Evolutionary conservation across 1,284 basidiomycete species (phyloP).

Genomic region (Leccinum pachyderme): DNA sequence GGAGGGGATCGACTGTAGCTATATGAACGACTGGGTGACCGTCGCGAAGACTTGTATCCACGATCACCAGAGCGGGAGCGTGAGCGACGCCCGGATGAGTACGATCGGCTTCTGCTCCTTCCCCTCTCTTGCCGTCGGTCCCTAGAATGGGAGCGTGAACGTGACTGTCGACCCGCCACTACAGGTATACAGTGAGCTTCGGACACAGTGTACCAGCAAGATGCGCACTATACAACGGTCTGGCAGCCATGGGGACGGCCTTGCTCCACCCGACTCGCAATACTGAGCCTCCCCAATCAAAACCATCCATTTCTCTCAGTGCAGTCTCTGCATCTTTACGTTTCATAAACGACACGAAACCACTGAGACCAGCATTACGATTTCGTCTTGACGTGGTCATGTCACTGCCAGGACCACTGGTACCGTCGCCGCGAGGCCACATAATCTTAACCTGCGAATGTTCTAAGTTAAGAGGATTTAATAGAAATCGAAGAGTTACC

Average conservation of each 20-base stretch:
- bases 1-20: conserved; percentile 46
- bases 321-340: conserved; percentile 87
- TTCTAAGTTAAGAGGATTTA: not conserved
- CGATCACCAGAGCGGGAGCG: conserved; percentile 50
- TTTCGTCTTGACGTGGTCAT: conserved; percentile 68
- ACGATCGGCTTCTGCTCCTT: conserved; percentile 40
- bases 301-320: conserved; percentile 84
- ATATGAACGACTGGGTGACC: conserved; percentile 44
- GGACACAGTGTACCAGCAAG: not conserved
- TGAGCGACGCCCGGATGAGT: conserved; percentile 41
- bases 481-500: conserved; percentile 37
- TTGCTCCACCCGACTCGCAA: conserved; percentile 95
- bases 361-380: conserved; percentile 76
- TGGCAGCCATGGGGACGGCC: conserved; percentile 80
- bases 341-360: conserved; percentile 96
- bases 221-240: conserved; percentile 75
- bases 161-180: conserved; percentile 35
- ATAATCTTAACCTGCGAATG: conserved; percentile 81
- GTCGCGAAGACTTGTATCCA: conserved; percentile 31
- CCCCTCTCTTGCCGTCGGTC: conserved; percentile 23
- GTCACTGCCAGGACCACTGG: conserved; percentile 66
- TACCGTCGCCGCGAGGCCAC: conserved; percentile 81
- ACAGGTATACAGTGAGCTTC: not conserved
- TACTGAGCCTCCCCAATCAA: conserved; percentile 86
- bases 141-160: conserved; percentile 34